Base-by-base conservation (phyloP, 2,329 filamentous ascomycete genomes). In the Penicillium sp. region DNA sequence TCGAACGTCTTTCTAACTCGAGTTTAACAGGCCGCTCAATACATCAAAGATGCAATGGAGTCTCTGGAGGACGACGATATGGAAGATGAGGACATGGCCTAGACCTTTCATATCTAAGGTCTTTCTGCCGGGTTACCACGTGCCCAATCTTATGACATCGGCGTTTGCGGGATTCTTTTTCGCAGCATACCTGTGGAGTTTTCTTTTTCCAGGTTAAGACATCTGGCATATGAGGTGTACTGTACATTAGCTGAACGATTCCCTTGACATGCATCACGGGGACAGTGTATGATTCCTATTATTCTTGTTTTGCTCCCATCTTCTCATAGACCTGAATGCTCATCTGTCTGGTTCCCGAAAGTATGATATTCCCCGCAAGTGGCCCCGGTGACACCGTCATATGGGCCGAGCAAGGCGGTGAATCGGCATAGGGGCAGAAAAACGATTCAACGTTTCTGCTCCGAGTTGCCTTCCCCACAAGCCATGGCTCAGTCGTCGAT, bases 11-110 rank as follows among this genome's bases (percentile, higher is more conserved):
- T 30, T 12, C 42, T 52, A 56, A 61, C 49, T 34, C 29, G 31
- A 29, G 6, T 30, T 54, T 14, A 50, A 19, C 58, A 95, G 91
- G 89, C 92, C 61, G 90, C 89, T 57, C 86, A 88, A 55, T 87
- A 90, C 69, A 96, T 99, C 72, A 99, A 97, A 72, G 90, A 95
- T 68, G 90, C 89, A 14, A 96, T 99, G 74, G 92, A 97, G 75
- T 86, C 85, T 61, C 80, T 97, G 50, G 89, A 95, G 52, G 79
- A 81, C 18, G 77, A 78, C 13, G 83, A 88, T 50, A 80, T 84
- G 49, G 83, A 88, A 44, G 74, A 75, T 53, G 76, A 77, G 36
- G 73, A 76, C 52, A 76, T 76, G 62, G 71, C 72, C 50, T 75
- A 59, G 56, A 48, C 49, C 49, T 53, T 39, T 55, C 53, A 71